These are phyloP conservation scores for Wickerhamomyces sp. DNA, from an alignment of 1,139 yeast species.

Conservation along the genomic window DNA sequence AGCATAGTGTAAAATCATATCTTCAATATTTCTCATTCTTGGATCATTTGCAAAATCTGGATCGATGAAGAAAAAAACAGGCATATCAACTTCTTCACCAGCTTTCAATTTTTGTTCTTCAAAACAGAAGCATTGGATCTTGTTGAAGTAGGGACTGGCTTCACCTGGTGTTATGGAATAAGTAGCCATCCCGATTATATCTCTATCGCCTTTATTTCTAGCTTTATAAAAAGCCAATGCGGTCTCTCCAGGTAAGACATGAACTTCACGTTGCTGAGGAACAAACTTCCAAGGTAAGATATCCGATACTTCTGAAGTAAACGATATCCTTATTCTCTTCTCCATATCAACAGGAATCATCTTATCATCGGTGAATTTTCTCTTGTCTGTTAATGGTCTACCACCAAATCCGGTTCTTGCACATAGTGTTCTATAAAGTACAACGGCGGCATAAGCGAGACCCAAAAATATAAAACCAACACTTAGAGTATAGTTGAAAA, in stretches of 20 bases:
- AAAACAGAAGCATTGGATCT: constrained; percentile 96
- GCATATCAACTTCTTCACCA: constrained; percentile 99
- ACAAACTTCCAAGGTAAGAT: constrained; percentile 93
- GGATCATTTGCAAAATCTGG: constrained; percentile 98
- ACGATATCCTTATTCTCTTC: constrained; percentile 72
- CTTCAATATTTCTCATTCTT: constrained; percentile 84
- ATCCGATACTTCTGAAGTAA: constrained; percentile 90
- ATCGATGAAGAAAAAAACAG: constrained; percentile 95
- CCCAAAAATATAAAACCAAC: constrained; percentile 72
- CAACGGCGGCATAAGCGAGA: constrained; percentile 86
- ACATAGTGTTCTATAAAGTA: constrained; percentile 86
- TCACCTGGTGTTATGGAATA: constrained; percentile 95
- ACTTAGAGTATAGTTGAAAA: constrained; percentile 69
- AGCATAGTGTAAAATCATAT: constrained; percentile 85
- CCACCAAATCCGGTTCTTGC: constrained; percentile 97
- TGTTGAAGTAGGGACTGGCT: constrained; percentile 93
- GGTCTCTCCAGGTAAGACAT: constrained; percentile 95
- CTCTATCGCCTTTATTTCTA: constrained; percentile 76
- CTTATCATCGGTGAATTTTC: constrained; percentile 80
- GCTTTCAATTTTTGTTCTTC: constrained; percentile 93
- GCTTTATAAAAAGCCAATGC: constrained; percentile 96
- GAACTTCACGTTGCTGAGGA: constrained; percentile 92
- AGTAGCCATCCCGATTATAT: constrained; percentile 97
- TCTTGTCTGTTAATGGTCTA: constrained; percentile 79
- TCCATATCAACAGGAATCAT: constrained; percentile 85